Evolutionary conservation across 2,329 filamentous ascomycete species (phyloP).

Genomic region (Ophiognomonia clavigignenti-juglandacearum): DNA sequence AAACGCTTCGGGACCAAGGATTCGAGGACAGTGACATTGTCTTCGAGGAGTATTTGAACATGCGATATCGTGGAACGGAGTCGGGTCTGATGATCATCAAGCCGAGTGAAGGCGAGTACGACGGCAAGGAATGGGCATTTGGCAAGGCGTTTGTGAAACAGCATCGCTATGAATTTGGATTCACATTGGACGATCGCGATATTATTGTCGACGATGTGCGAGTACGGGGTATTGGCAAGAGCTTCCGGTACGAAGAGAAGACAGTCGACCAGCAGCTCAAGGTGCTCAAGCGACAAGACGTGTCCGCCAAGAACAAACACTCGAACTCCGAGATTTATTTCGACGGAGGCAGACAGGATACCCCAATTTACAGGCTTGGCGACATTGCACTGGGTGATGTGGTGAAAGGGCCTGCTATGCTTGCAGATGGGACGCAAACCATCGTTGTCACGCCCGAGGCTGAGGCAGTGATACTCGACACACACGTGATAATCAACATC

Average conservation of each 20-base stretch:
- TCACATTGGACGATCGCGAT: slow-evolving; percentile 77
- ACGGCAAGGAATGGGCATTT: slow-evolving; percentile 72
- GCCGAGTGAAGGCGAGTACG: slow-evolving; percentile 56
- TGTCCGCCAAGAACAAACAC: slow-evolving; percentile 56
- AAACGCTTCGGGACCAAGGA: slow-evolving; percentile 68
- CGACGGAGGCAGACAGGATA: slow-evolving; percentile 71
- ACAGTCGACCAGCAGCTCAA: slow-evolving; percentile 81
- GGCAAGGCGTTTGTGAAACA: slow-evolving; percentile 79
- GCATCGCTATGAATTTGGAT: slow-evolving; percentile 90
- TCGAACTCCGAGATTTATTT: slow-evolving; percentile 74
- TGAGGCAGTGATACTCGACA: slow-evolving; percentile 72
- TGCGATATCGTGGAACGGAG: slow-evolving; percentile 87
- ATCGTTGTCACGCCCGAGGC: slow-evolving; percentile 82
- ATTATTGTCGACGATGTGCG: slow-evolving; percentile 89
- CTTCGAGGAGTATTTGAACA: slow-evolving; percentile 91
- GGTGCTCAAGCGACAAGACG: slow-evolving; percentile 56
- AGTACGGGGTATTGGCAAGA: slow-evolving; percentile 84
- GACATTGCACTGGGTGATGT: slow-evolving; percentile 68
- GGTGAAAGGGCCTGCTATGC: slow-evolving; percentile 74
- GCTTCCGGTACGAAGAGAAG: slow-evolving; percentile 72
- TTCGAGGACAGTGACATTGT: slow-evolving; percentile 70
- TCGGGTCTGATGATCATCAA: slow-evolving; percentile 86
- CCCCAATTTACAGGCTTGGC: slow-evolving; percentile 77
- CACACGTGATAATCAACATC: slow-evolving; percentile 85
- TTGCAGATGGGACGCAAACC: slow-evolving; percentile 85